These are phyloP conservation scores for Solanum chacoense DNA, from an alignment of 305 asterid species.

Conservation along the genomic window DNA sequence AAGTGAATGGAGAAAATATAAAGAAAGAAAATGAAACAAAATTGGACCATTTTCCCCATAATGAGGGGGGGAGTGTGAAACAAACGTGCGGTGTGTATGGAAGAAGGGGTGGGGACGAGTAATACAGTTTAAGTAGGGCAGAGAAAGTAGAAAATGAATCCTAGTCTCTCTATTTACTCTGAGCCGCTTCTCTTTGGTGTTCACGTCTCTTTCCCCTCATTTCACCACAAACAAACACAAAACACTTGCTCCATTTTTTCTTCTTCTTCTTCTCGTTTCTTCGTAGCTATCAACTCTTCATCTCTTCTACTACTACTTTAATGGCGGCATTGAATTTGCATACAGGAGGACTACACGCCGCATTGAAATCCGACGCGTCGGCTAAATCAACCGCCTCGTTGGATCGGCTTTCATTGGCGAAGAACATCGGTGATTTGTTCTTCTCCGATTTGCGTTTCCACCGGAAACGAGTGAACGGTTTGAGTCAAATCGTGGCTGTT, in stretches of 20 bases:
- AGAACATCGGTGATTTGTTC: not conserved
- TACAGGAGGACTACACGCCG: not conserved
- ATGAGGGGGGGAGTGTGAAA: not conserved
- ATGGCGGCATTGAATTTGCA: constrained; percentile 4
- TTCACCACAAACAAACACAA: not conserved
- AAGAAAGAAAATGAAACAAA: not conserved
- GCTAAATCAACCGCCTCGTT: not conserved
- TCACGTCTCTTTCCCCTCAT: not conserved
- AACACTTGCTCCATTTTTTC: not conserved
- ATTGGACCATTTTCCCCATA: not conserved
- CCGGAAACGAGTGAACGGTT: not conserved
- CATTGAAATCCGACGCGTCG: not conserved
- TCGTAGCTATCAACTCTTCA: not conserved
- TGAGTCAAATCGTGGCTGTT: not conserved
- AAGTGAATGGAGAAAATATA: not conserved
- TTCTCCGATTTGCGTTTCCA: not conserved
- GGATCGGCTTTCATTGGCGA: constrained; percentile 1
- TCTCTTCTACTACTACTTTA: not conserved
- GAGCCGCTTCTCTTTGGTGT: not conserved
- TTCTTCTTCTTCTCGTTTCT: not conserved
- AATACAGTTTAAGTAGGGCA: not conserved
- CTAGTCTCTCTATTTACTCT: not conserved
- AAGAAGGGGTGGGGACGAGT: not conserved
- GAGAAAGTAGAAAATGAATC: not conserved
- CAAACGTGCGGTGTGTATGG: not conserved